phyloP scores from a whole-genome alignment of 1,139 yeast genomes.

The Nakaseomyces sp. region DNA sequence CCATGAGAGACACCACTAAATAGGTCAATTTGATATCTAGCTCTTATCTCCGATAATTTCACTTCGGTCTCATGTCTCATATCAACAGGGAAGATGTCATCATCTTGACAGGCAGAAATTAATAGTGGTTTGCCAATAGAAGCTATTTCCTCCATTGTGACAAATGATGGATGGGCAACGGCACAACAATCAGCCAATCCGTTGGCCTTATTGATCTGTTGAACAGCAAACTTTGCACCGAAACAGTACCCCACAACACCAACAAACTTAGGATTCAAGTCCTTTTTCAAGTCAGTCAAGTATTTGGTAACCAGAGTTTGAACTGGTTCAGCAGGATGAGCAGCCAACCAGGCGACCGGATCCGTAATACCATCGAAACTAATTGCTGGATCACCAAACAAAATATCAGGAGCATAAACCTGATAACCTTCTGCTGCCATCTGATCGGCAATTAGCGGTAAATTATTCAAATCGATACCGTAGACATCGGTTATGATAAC shows the following conservation, averaged over 20 bases:
- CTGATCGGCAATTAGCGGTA: slow-evolving; percentile 53
- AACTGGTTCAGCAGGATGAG: slow-evolving; percentile 45
- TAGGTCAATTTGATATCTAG: slow-evolving; percentile 50
- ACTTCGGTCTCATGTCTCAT: slow-evolving; percentile 53
- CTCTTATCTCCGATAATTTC: slow-evolving; percentile 42
- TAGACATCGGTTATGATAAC: slow-evolving; percentile 61
- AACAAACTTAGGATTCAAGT: slow-evolving; percentile 43
- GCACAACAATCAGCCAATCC: slow-evolving; percentile 55
- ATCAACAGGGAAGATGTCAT: slow-evolving; percentile 52
- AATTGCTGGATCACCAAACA: slow-evolving; percentile 43
- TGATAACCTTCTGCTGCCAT: slow-evolving; percentile 54
- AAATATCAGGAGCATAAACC: slow-evolving; percentile 67
- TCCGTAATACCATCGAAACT: slow-evolving; percentile 28
- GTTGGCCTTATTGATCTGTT: slow-evolving; percentile 38
- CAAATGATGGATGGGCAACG: slow-evolving; percentile 73
- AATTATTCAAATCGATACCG: slow-evolving; percentile 53
- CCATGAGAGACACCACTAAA: slow-evolving; percentile 65
- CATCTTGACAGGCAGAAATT: slow-evolving; percentile 67
- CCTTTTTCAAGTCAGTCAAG: slow-evolving; percentile 37
- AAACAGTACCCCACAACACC: slow-evolving; percentile 73
- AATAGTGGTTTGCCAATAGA: slow-evolving; percentile 50
- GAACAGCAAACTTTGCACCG: slow-evolving; percentile 65
- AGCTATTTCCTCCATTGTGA: slow-evolving; percentile 53
- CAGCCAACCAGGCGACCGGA: slow-evolving; percentile 42
- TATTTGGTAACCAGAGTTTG: slow-evolving; percentile 38